Evolutionary conservation across 164 flowering plant species (phyloP).

Genomic region (Taxillus chinensis): DNA sequence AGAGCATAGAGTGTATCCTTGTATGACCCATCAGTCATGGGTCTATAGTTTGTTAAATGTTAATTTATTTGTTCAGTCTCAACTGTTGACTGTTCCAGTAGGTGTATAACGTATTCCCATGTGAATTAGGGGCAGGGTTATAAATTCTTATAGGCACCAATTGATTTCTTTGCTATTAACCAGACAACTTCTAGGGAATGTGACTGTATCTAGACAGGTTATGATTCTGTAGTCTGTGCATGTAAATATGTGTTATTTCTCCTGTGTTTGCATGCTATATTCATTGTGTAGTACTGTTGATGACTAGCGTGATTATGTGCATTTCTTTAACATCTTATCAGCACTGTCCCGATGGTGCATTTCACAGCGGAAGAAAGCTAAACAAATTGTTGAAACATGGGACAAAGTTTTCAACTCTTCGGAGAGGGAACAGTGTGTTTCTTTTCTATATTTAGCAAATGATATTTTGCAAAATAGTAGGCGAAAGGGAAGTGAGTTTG

Average conservation of each 20-base stretch:
- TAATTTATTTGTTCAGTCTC: too few species aligned
- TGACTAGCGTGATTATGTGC: background rate
- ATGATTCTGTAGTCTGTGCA: too few species aligned
- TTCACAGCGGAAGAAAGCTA: constrained; percentile 56
- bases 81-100: too few species aligned
- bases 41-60: too few species aligned
- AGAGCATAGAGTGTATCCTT: constrained; percentile 64
- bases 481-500: constrained; percentile 65
- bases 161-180: too few species aligned
- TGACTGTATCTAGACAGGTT: too few species aligned
- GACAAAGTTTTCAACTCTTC: constrained; percentile 42
- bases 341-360: constrained; percentile 60
- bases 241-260: background rate
- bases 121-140: too few species aligned
- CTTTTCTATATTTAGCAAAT: constrained; percentile 53
- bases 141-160: too few species aligned
- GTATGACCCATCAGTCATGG: background rate
- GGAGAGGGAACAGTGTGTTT: constrained; percentile 41
- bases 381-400: constrained; percentile 60
- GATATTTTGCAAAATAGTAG: constrained; percentile 65
- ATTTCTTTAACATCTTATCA: constrained; percentile 23
- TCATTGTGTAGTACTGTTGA: background rate
- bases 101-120: too few species aligned
- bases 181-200: too few species aligned
- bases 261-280: background rate